Base-by-base conservation (phyloP, 2,329 filamentous ascomycete genomes). In the Graphium sp. region DNA sequence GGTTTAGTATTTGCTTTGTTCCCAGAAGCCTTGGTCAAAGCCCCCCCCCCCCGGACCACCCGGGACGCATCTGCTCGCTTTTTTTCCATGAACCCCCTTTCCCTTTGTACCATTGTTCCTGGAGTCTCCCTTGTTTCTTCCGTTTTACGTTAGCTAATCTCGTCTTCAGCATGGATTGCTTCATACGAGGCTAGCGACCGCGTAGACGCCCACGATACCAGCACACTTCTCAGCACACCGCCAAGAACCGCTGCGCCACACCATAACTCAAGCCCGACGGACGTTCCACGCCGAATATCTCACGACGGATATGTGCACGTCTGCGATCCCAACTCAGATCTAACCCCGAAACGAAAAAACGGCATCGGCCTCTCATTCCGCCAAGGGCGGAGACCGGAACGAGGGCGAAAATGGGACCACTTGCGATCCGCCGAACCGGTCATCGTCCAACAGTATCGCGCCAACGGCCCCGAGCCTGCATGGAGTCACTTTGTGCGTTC, bases 381-480 rank as follows among this genome's bases (percentile, higher is more conserved):
- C 13, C 30, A 28, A 4, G 10, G 33, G 33, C 5, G 33, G 33
- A 7, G 29, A 31, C 16, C 30, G 51, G 5, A 54, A 61, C 45
- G 59, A 44, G 65, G 65, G 4, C 56, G 64, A 34, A 60, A 60
- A 48, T 72, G 66, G 66, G 67, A 73, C 39, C 65, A 73, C 39
- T 44, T 72, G 29, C 62, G 67, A 29, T 62, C 63, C 3, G 55
- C 61, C 19, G 66, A 72, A 34, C 66, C 67, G 4, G 65, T 72
- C 36, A 69, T 73, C 36, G 61, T 71, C 26, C 26, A 26, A 11
- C 26, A 31, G 8, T 23, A 29, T 16, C 32, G 34, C 8, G 44
- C 50, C 20, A 43, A 49, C 26, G 52, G 55, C 23, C 48, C 60
- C 9, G 51, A 53, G 32, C 44, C 55, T 14, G 52, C 54, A 17